These are phyloP conservation scores for Xylariaceae sp. DNA, from an alignment of 2,329 filamentous ascomycete species.

Conservation along the genomic window DNA sequence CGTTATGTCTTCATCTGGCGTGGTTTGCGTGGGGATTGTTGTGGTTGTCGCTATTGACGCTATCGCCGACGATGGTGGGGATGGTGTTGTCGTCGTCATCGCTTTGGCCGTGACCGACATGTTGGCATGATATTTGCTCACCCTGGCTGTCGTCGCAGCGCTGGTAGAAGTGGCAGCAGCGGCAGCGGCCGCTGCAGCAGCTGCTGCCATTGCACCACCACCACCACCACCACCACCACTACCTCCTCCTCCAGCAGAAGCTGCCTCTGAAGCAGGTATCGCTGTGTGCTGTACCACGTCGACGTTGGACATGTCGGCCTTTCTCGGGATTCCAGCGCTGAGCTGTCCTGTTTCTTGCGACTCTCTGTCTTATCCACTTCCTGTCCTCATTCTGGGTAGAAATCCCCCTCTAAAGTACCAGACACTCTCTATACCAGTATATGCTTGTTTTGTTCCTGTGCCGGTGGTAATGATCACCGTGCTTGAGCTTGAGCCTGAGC, in stretches of 20 bases:
- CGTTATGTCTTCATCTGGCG: slow-evolving; percentile 6
- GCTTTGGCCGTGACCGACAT: slow-evolving; percentile 13
- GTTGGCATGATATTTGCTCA: slow-evolving; percentile 3
- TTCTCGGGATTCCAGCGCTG: background rate
- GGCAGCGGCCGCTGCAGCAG: slow-evolving; percentile 13
- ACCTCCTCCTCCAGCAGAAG: background rate
- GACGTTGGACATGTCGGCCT: slow-evolving; percentile 26
- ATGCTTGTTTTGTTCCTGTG: background rate
- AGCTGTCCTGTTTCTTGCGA: background rate
- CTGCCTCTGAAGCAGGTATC: slow-evolving; percentile 24
- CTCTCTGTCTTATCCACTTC: background rate
- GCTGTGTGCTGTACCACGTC: slow-evolving; percentile 30
- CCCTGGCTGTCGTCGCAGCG: slow-evolving; percentile 6
- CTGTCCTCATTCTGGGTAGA: background rate
- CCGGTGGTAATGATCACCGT: background rate
- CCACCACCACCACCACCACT: background rate
- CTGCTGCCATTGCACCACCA: slow-evolving; percentile 25
- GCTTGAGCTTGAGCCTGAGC: background rate
- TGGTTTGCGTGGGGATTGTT: slow-evolving; percentile 5
- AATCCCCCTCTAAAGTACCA: background rate
- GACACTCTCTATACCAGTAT: background rate
- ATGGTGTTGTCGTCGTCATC: slow-evolving; percentile 13
- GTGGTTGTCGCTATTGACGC: slow-evolving; percentile 2
- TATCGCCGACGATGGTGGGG: slow-evolving; percentile 6
- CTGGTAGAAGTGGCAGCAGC: slow-evolving; percentile 10